Evolutionary conservation across 2,329 filamentous ascomycete species (phyloP).

Genomic region (Alternaria solani): DNA sequence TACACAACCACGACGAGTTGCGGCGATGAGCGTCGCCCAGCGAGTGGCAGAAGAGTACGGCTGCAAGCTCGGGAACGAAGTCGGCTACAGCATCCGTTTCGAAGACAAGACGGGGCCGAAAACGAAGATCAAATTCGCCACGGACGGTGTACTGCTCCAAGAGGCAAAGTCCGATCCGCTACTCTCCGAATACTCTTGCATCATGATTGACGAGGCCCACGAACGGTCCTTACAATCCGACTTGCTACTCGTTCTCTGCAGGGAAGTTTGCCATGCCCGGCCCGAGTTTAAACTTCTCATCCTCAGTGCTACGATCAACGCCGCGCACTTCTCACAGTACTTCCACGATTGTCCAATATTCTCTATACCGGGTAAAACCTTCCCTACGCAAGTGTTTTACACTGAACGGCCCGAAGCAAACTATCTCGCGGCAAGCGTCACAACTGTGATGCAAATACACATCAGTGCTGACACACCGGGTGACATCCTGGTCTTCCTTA

Average conservation of each 20-base stretch:
- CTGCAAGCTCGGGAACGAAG: constrained; percentile 89
- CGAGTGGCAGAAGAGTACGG: constrained; percentile 93
- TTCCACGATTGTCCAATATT: constrained; percentile 91
- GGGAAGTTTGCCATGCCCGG: constrained; percentile 83
- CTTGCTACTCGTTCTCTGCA: constrained; percentile 85
- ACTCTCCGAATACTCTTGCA: constrained; percentile 78
- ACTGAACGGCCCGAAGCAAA: constrained; percentile 80
- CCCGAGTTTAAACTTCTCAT: constrained; percentile 91
- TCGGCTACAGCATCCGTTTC: constrained; percentile 94
- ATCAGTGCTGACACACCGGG: constrained; percentile 74
- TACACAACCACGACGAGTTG: constrained; percentile 93
- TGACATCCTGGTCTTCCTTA: constrained; percentile 93
- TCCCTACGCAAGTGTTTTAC: not conserved
- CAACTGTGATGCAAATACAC: constrained; percentile 94
- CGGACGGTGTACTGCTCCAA: constrained; percentile 90
- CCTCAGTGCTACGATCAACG: not conserved
- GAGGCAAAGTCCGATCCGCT: constrained; percentile 86
- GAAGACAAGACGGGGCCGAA: constrained; percentile 88
- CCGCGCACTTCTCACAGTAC: constrained; percentile 66
- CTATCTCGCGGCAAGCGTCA: constrained; percentile 89
- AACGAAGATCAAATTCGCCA: constrained; percentile 94
- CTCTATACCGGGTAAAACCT: constrained; percentile 57
- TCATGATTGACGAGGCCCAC: constrained; percentile 99
- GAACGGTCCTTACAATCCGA: constrained; percentile 84
- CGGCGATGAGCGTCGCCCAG: constrained; percentile 96